phyloP scores from a whole-genome alignment of 2,329 filamentous ascomycete species.

The Triangularia setosa region DNA sequence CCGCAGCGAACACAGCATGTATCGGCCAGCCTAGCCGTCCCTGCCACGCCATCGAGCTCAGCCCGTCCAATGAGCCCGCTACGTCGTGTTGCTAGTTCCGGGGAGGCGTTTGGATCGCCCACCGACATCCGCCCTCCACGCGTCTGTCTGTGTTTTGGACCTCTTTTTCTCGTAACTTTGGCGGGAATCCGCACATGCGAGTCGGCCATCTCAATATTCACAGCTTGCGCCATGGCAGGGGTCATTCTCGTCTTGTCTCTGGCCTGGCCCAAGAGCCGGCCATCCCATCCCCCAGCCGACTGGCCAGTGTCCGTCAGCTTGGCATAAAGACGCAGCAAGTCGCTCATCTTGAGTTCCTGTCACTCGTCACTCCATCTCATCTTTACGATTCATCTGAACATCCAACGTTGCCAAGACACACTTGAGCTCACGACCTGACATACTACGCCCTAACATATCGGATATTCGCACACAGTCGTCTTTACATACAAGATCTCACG shows the following conservation, averaged over 20 bases:
- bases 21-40: background rate
- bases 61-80: background rate
- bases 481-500: background rate
- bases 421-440: background rate
- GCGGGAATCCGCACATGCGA: background rate
- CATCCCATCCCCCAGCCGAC: slow-evolving; percentile 2
- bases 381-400: background rate
- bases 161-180: background rate
- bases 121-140: slow-evolving; percentile 6
- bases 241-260: slow-evolving; percentile 1
- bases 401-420: background rate
- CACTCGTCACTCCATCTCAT: background rate
- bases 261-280: background rate
- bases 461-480: background rate
- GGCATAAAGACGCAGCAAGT: background rate
- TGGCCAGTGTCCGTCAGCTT: background rate
- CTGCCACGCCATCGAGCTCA: slow-evolving; percentile 4
- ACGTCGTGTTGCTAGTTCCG: background rate
- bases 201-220: background rate
- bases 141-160: background rate
- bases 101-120: slow-evolving; percentile 14
- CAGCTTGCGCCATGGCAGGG: slow-evolving; percentile 9
- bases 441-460: background rate
- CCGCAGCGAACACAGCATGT: background rate
- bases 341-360: background rate